A percentile compares a stretch with the other conserved stretches of the same genome.
phyloP scores from a whole-genome alignment of 1,284 basidiomycete species.

The Rugosomyces carneus region DNA sequence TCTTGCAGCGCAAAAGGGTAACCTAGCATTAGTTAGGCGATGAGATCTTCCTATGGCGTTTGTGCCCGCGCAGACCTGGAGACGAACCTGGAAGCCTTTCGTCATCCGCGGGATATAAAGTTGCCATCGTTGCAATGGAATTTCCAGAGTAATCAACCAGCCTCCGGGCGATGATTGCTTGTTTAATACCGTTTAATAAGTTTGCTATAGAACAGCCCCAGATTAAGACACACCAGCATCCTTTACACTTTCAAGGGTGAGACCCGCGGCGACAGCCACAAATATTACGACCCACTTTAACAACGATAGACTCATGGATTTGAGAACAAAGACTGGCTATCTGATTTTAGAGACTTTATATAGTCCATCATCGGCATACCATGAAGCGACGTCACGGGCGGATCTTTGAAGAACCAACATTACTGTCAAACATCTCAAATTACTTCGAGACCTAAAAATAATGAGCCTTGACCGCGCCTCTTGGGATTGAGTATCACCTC shows the following conservation, averaged over 20 bases:
- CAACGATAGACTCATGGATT: not conserved
- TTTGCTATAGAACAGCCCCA: not conserved
- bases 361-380: too few species aligned
- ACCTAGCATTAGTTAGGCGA: conserved; percentile 25
- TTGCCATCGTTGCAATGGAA: conserved; percentile 45
- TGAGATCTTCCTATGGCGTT: not conserved
- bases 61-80: conserved; percentile 6
- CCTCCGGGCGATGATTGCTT: conserved; percentile 37
- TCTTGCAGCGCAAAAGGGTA: conserved; percentile 59
- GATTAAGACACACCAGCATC: conserved; percentile 20
- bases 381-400: too few species aligned
- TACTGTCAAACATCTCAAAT: too few species aligned
- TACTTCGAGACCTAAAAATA: too few species aligned
- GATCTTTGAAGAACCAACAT: too few species aligned
- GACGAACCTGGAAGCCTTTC: conserved; percentile 35
- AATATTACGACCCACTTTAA: not conserved
- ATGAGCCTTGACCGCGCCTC: too few species aligned
- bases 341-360: not conserved
- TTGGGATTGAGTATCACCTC: too few species aligned
- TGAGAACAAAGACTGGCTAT: not conserved
- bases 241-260: conserved; percentile 21
- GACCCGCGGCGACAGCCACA: not conserved
- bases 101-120: conserved; percentile 39
- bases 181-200: not conserved
- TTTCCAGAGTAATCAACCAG: conserved; percentile 33